Conservation (phyloP, 805 yeast species). For the Teunomyces funiuensis region DNA sequence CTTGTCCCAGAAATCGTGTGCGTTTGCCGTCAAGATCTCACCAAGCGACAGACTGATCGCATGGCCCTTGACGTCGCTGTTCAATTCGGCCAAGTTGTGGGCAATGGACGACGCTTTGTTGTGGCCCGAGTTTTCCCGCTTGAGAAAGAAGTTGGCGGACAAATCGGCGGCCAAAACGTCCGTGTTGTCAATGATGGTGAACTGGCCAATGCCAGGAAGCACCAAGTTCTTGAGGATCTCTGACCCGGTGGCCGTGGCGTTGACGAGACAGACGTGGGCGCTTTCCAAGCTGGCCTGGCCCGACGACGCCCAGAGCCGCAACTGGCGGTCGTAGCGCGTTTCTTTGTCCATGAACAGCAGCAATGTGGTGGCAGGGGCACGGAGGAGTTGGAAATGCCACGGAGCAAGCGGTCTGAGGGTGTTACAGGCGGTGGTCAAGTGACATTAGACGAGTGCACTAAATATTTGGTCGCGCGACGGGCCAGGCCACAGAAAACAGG, state of each 20-base stretch:
- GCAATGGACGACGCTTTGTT: conserved; percentile 41
- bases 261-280: conserved; percentile 61
- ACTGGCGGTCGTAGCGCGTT: conserved; percentile 78
- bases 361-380: background rate
- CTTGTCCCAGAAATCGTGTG: conserved; percentile 41
- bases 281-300: conserved; percentile 67
- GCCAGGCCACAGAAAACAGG: no score
- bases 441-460: background rate
- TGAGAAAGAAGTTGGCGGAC: conserved; percentile 62
- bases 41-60: conserved; percentile 15
- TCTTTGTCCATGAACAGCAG: conserved; percentile 35
- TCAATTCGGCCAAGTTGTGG: conserved; percentile 52
- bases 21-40: conserved; percentile 11
- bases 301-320: conserved; percentile 77
- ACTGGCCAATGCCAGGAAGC: conserved; percentile 67
- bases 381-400: no score
- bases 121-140: conserved; percentile 42
- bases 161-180: conserved; percentile 45
- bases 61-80: conserved; percentile 53
- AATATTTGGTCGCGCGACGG: no score
- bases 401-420: background rate
- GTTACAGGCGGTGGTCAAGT: background rate
- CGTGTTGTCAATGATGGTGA: conserved; percentile 56
- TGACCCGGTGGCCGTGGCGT: conserved; percentile 55
- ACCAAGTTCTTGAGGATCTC: conserved; percentile 78